Conservation (phyloP, 805 yeast species). For the Candida hungchunana region DNA sequence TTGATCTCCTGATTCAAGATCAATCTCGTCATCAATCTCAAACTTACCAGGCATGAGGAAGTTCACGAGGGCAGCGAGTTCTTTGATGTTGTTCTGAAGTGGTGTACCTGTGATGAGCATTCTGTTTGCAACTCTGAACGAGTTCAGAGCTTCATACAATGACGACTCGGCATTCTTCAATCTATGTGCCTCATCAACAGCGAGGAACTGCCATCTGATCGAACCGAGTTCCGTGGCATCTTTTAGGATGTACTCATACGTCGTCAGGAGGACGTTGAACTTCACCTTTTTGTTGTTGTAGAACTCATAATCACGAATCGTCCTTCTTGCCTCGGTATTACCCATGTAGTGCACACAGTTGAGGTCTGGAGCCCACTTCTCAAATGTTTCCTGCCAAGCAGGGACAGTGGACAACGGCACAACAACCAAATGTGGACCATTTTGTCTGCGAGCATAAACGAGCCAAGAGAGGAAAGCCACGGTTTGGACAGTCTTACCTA, state of each 20-base stretch:
- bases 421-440: conserved; percentile 95
- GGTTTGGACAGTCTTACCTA: conserved; percentile 97
- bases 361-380: conserved; percentile 94
- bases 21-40: conserved; percentile 88
- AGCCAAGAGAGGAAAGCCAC: conserved; percentile 94
- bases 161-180: conserved; percentile 92
- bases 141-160: conserved; percentile 78
- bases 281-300: conserved; percentile 72
- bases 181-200: conserved; percentile 98
- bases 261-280: conserved; percentile 88
- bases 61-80: conserved; percentile 89
- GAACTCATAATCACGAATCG: conserved; percentile 82
- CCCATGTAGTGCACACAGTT: conserved; percentile 93
- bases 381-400: conserved; percentile 99
- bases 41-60: conserved; percentile 95
- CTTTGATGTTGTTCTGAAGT: conserved; percentile 90
- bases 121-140: conserved; percentile 79
- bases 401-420: conserved; percentile 96
- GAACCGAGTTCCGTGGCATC: conserved; percentile 78
- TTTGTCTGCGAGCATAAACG: conserved; percentile 89
- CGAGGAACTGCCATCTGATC: conserved; percentile 92
- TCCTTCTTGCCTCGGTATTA: conserved; percentile 77
- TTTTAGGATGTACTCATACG: conserved; percentile 93
- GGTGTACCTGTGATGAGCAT: conserved; percentile 97
- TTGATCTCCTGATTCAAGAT: conserved; percentile 66